Evolutionary conservation across 306 rosid genomes (phyloP), one percentile per base, ranked within the genome.

Genomic region (Vigna angularis): DNA sequence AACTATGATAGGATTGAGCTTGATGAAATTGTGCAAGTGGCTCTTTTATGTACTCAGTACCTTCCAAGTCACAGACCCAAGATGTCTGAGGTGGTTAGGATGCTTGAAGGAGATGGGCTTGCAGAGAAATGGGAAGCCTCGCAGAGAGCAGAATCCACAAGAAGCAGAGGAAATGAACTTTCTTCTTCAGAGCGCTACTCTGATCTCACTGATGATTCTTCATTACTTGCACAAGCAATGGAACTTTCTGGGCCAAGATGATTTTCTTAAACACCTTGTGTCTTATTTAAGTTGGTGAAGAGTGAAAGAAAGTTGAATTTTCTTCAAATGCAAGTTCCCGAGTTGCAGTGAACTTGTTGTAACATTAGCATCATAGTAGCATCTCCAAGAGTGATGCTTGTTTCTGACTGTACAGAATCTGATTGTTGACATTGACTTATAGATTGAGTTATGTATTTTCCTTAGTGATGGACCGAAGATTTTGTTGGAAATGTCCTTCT

Each of bases 121-220:
- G 99, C 93, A 2, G 98, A 96, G 82, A 96, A 93, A 84, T 96
- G 99, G 99, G 99, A 96, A 82, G 96, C 97, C 63, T 82, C 98
- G 16, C 96, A 93, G 79, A 85, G 90, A 72, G 87, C 91, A 47
- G 99, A 93, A 51, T 91, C 97, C 51, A 91, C 89, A 65, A 87
- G 93, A 75, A 81, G 90, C 77, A 88, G 86, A 87, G 90, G 88
- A 72, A 93, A 89, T 50, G 96, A 91, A 24, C 88, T 91, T 79
- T 96, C 96, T 38, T 91, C 93, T 32, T 96, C 99, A 0, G 98
- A 86, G 55, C 85, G 96, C 49, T 96, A 93, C 79, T 93, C 96
- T 16, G 99, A 96, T 82, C 99, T 96, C 45, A 93, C 98, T 8
- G 98, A 96, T 58, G 99, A 96, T 83, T 93, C 98, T 78, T 93